Conservation (phyloP, 2,329 filamentous ascomycete genomes). For the Didymella keratinophila region DNA sequence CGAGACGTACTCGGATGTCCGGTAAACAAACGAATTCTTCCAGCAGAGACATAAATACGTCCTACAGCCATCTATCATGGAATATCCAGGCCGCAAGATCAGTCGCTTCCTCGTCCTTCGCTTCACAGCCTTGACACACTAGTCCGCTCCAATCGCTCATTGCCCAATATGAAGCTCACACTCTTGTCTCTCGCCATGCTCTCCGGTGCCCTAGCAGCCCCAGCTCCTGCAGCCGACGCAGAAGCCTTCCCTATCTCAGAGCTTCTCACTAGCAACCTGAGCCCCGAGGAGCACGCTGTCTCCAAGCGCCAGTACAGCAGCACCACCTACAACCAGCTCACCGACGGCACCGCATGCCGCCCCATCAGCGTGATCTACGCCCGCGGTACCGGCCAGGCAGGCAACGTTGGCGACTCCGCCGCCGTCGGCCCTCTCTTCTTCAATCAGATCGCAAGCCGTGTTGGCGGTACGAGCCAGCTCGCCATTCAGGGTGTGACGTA, state of each 20-base stretch:
- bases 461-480: constrained; percentile 54
- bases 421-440: constrained; percentile 59
- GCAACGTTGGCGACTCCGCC: constrained; percentile 58
- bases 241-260: constrained; percentile 25
- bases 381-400: constrained; percentile 61
- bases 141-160: background rate
- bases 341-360: constrained; percentile 47
- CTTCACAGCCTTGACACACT: background rate
- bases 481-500: constrained; percentile 64
- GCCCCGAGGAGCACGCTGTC: constrained; percentile 22
- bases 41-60: constrained; percentile 9
- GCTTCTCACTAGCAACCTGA: constrained; percentile 12
- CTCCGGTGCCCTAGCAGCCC: constrained; percentile 17
- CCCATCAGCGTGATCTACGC: constrained; percentile 62
- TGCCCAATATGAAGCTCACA: constrained; percentile 22
- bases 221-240: constrained; percentile 14
- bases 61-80: background rate
- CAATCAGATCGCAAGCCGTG: constrained; percentile 50
- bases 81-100: constrained; percentile 5
- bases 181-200: constrained; percentile 20
- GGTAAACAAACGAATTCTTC: background rate
- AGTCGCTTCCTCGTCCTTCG: constrained; percentile 6
- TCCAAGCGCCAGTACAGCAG: constrained; percentile 30
- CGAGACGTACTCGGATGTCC: background rate
- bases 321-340: constrained; percentile 35